Evolutionary conservation across 371 early-diverging fungal species (phyloP), one percentile per base, ranked within the genome.

Genomic region (Chytridiales sp.): DNA sequence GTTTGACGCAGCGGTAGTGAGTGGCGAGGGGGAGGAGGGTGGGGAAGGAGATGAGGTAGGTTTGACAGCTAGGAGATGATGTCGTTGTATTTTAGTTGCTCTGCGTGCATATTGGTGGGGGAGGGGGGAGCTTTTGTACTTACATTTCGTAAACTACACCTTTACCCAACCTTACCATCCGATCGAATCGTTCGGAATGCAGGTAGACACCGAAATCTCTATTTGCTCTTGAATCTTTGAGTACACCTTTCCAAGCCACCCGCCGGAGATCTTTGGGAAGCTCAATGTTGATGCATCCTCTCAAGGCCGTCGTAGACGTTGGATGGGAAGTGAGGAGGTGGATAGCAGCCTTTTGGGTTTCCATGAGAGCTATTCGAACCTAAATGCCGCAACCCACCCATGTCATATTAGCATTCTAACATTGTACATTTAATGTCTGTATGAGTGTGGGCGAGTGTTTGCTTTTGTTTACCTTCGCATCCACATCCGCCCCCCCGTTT

Each of bases 251-350:
- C 63, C 63, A 62, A 4, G 63, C 63, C 4, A 56, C 35, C 13
- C 40, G 30, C 22, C 63, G n/a, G 49, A 62, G 27, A 36, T 62
- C 63, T 4, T 43, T 22, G 3, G 63, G 56, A n/a, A 62, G 42
- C 13, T 56, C 21, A 4, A 62, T 57, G 41, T 62, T 62, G 3
- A 62, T 29, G 56, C 56, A 62, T 17, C 56, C 56, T 19, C 50
- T 48, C 26, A 62, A 43, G 6, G 47, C 27, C 4, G 47, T 50
- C 13, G 56, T 29, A 5, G 41, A 19, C 27, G 47, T 57, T 6
- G 63, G 63, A 38, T 50, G 56, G 31, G 41, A 21, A 36, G 31
- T 38, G 34, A 62, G 35, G 1, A 62, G 19, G 21, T 32, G 27
- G 43, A 49, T 54, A 19, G 47, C 29, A 4, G 50, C 63, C 38